These are phyloP conservation scores for Blastocladiella emersonii DNA, from an alignment of 371 early-diverging fungal genomes.

Conservation along the genomic window DNA sequence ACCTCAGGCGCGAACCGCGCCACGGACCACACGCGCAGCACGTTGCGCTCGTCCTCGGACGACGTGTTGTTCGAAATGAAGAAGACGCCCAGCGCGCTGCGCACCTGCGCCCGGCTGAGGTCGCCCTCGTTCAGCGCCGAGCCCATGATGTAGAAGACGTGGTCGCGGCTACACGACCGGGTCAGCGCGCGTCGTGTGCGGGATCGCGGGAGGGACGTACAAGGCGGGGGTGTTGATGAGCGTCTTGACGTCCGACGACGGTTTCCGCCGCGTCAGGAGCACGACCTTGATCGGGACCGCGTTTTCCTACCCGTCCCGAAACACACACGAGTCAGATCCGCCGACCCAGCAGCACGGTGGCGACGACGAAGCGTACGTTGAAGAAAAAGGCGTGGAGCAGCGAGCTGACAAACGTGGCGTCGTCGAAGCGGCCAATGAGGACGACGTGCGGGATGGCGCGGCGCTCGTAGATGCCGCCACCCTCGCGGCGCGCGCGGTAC, in stretches of 20 bases:
- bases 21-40: conserved; percentile 45
- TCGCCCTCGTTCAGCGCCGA: not conserved
- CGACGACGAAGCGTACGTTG: conserved; percentile 22
- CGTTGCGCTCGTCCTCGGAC: conserved; percentile 29
- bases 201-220: not conserved
- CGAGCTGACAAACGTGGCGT: conserved; percentile 33
- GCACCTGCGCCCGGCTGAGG: not conserved
- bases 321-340: too few species aligned
- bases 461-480: conserved; percentile 20
- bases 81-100: not conserved
- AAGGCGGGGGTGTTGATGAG: not conserved
- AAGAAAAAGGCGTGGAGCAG: conserved; percentile 44
- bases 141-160: not conserved
- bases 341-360: too few species aligned
- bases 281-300: not conserved
- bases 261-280: not conserved
- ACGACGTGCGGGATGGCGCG: conserved; percentile 37
- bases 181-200: too few species aligned
- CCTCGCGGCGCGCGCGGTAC: conserved; percentile 17
- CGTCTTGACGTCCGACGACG: not conserved
- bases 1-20: conserved; percentile 38
- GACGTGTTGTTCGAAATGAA: not conserved
- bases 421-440: conserved; percentile 47
- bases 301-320: not conserved
- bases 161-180: too few species aligned